Base-by-base conservation (phyloP, 108 stramenopile genomes). In the Chaetoceros muelleri region DNA sequence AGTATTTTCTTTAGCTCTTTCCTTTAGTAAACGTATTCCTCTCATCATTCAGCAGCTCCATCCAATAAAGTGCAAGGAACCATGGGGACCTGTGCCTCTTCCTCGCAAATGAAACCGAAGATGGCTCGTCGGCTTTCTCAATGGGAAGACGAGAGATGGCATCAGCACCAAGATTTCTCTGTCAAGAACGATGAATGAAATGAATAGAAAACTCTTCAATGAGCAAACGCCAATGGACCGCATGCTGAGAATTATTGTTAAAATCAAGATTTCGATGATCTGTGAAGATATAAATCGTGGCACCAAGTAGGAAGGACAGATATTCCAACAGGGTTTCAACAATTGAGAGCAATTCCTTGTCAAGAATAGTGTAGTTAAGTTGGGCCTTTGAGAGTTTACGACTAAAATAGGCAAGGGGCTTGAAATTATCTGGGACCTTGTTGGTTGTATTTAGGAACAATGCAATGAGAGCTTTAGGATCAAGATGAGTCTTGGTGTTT, bases 261-360 rank as follows among this genome's bases (percentile, higher is more conserved):
- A 57, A 70, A 1, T 60, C 69, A 17, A 72, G 62, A 45, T 78
- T 78, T 48, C 60, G 67, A 52, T 62, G 62, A 31, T 81, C 77
- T 26, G 73, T 78, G 45, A 57, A 65, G 3, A 72, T 29, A 2
- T 62, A 27, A 16, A 75, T 29, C 10, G 53, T 17, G 3, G 51
- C 56, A 44, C 74, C 76, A 20, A 58, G 47, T 0, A 72, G 48
- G 52, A 74, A 68, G 3, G 68, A 34, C 2, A 71, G 44, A 28
- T 53, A 81, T 27, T 77, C 73, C 29, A 58, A 30, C 1, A 80
- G 61, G 0, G 57, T 63, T 46, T 60, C 49, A 0, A 76, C 75
- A 5, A 72, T 61, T 8, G 57, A 30, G 0, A 79, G 53, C 0
- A 74, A 45, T 63, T 76, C 79, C 28, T 71, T 71, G 40, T 80